These are phyloP conservation scores for Cucumis melo DNA, from an alignment of 306 rosid genomes.

Conservation along the genomic window DNA sequence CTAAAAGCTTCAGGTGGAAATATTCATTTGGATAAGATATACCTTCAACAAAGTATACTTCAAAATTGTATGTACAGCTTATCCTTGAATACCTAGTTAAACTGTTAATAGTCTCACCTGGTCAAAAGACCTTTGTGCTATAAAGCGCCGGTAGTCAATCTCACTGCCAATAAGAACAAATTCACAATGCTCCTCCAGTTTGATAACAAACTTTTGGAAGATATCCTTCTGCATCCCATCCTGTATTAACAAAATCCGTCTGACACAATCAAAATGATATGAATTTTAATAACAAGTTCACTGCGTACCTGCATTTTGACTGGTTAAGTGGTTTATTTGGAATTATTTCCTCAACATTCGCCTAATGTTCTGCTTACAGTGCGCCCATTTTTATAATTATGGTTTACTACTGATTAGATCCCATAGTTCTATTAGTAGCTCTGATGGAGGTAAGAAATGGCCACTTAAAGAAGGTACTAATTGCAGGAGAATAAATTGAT, in stretches of 20 bases:
- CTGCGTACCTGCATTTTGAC: not conserved
- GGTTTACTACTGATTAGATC: not conserved
- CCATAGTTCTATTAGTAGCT: not conserved
- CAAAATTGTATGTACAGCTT: not conserved
- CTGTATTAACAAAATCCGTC: conserved; percentile 26
- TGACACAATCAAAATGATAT: not conserved
- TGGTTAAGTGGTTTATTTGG: not conserved
- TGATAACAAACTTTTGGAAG: conserved; percentile 53
- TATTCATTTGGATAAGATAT: not conserved
- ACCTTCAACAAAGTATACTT: not conserved
- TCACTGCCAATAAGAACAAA: conserved; percentile 67
- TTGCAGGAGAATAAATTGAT: not conserved
- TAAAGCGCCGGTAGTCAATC: conserved; percentile 79
- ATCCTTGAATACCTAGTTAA: not conserved
- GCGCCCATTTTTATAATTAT: not conserved
- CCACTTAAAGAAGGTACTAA: not conserved
- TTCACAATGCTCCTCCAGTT: conserved; percentile 66
- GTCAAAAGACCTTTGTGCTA: conserved; percentile 51
- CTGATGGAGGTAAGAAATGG: not conserved
- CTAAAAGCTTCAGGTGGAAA: not conserved
- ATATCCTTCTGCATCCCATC: conserved; percentile 81
- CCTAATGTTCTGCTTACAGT: not conserved
- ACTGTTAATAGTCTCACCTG: conserved; percentile 29
- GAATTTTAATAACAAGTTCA: not conserved
- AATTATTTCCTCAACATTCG: not conserved